Evolutionary conservation across 2,329 filamentous ascomycete species (phyloP), one percentile per base, ranked within the genome.

Genomic region (Trichoderma koningiopsis): DNA sequence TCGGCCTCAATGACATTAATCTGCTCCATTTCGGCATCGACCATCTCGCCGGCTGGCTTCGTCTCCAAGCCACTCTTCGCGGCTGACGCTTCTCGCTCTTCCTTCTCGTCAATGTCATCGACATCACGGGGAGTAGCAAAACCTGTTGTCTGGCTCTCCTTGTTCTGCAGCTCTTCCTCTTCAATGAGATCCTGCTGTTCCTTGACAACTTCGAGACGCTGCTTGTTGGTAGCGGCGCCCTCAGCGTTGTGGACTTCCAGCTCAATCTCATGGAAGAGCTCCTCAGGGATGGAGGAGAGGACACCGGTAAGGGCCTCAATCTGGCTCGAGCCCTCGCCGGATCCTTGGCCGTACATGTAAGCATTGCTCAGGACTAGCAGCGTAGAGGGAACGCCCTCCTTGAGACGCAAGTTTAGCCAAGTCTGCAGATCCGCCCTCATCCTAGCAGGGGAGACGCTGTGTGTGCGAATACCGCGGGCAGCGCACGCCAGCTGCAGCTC

Each of bases 211-310:
- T 99, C 96, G 53, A 99, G 91, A 79, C 96, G 92, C 85, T 98
- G 96, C 87, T 96, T 97, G 88, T 99, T 99, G 73, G 96, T 99
- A 29, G 96, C 96, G 13, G 94, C 95, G 71, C 96, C 96, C 83
- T 99, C 96, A 60, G 95, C 94, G 71, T 91, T 97, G 86, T 97
- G 93, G 11, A 99, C 94, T 83, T 99, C 96, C 37, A 99, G 91
- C 82, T 98, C 96, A 72, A 99, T 97, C 84, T 99, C 96, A 85
- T 99, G 96, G 92, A 96, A 99, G 52, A 99, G 87, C 81, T 99
- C 96, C 81, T 99, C 96, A 3, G 96, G 96, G 72, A 99, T 98
- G 71, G 92, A 94, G 52, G 93, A 96, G 52, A 99, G 85, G 5
- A 99, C 96, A 68, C 94, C 92, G 71, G 94, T 93, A 60, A 99